phyloP scores from a whole-genome alignment of 768 basidiomycete genomes.

The Hypholoma sublateritium region DNA sequence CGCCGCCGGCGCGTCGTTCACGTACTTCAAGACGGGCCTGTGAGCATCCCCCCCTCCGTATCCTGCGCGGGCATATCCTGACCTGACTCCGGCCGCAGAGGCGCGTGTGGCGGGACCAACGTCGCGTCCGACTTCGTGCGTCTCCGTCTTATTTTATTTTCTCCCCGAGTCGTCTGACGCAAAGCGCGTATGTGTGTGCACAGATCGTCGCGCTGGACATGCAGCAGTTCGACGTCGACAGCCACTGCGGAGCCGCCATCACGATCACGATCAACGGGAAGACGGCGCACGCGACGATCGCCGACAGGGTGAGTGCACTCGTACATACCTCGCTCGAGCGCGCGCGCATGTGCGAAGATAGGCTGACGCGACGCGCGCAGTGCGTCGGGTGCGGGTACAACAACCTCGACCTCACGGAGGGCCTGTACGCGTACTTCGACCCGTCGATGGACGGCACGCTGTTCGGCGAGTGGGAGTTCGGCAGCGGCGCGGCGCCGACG shows the following conservation, averaged over 20 bases:
- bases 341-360: background rate
- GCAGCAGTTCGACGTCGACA: constrained; percentile 38
- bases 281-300: constrained; percentile 39
- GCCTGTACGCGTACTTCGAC: constrained; percentile 45
- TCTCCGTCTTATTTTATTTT: background rate
- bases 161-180: background rate
- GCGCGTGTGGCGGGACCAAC: constrained; percentile 39
- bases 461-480: constrained; percentile 40
- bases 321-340: background rate
- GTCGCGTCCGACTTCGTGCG: constrained; percentile 29
- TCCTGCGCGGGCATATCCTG: background rate
- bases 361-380: constrained; percentile 18
- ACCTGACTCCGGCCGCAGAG: constrained; percentile 24
- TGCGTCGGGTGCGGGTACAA: constrained; percentile 37
- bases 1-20: constrained; percentile 21
- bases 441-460: constrained; percentile 32
- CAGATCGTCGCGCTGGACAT: constrained; percentile 47
- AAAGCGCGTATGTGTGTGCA: background rate
- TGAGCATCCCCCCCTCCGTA: constrained; percentile 13
- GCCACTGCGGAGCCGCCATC: constrained; percentile 45
- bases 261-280: constrained; percentile 39
- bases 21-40: constrained; percentile 27
- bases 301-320: constrained; percentile 38
- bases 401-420: constrained; percentile 46
- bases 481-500: constrained; percentile 17